phyloP scores from a whole-genome alignment of 129 eudicot species.

The Glebionis coronaria region DNA sequence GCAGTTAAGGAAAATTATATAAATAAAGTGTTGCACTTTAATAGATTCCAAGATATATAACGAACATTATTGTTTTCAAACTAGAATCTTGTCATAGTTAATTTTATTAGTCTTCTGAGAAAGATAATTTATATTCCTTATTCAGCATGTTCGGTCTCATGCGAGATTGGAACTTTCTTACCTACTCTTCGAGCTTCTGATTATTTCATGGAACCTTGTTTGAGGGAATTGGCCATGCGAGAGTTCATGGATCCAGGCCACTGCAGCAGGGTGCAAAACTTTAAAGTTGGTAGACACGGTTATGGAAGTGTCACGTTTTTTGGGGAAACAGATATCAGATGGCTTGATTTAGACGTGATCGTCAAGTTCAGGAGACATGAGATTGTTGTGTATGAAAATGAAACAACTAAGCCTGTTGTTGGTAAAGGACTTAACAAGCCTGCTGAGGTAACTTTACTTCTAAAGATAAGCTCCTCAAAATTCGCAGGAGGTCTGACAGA shows the following conservation, averaged over 20 bases:
- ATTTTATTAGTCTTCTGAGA: too few species aligned
- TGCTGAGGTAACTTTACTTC: constrained; percentile 72
- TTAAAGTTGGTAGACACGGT: constrained; percentile 80
- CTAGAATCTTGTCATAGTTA: too few species aligned
- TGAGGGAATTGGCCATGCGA: constrained; percentile 48
- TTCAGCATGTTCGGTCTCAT: constrained; percentile 22
- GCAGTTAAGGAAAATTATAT: too few species aligned
- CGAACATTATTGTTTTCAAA: too few species aligned
- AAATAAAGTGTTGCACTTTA: too few species aligned
- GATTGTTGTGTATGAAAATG: constrained; percentile 79
- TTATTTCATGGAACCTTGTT: constrained; percentile 70
- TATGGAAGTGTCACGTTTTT: constrained; percentile 60
- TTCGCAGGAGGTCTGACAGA: constrained; percentile 5
- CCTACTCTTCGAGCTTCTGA: constrained; percentile 65
- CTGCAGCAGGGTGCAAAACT: constrained; percentile 58
- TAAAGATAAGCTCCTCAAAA: constrained; percentile 34
- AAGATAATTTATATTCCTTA: too few species aligned
- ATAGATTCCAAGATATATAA: too few species aligned
- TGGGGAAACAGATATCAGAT: constrained; percentile 89
- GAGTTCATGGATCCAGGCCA: constrained; percentile 71
- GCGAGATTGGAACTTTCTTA: constrained; percentile 28
- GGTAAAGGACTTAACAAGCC: constrained; percentile 92
- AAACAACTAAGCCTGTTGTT: constrained; percentile 58
- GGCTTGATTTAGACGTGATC: constrained; percentile 65
- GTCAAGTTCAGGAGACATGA: constrained; percentile 67